phyloP scores from a whole-genome alignment of 352 stramenopile genomes.

The Phytopythium oedochilum region DNA sequence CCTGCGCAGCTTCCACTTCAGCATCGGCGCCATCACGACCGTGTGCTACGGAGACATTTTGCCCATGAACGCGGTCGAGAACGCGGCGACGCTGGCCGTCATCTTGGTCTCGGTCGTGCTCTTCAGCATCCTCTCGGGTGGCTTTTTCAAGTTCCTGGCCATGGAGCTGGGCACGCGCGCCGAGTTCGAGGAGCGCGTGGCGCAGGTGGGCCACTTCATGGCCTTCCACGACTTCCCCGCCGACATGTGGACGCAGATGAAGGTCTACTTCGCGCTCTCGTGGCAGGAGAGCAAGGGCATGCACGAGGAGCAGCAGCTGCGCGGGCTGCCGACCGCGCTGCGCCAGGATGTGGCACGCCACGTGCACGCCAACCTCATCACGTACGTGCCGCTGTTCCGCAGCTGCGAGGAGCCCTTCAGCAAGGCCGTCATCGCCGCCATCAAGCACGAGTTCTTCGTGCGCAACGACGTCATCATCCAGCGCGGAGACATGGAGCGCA shows the following conservation, averaged over 20 bases:
- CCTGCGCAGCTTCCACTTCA: conserved; percentile 56
- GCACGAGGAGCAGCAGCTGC: conserved; percentile 47
- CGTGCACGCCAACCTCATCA: conserved; percentile 56
- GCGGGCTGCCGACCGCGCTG: conserved; percentile 41
- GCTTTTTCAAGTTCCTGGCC: conserved; percentile 68
- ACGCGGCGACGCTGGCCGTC: conserved; percentile 36
- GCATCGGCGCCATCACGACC: conserved; percentile 71
- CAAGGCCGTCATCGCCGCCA: conserved; percentile 47
- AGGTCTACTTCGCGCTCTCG: conserved; percentile 64
- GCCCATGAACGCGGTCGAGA: conserved; percentile 61
- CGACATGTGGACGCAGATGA: conserved; percentile 63
- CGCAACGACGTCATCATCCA: conserved; percentile 74
- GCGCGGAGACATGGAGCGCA: conserved; percentile 48
- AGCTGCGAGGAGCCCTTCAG: conserved; percentile 54
- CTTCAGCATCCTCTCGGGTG: conserved; percentile 74
- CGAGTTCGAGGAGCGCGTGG: conserved; percentile 60
- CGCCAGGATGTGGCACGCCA: conserved; percentile 57
- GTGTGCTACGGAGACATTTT: conserved; percentile 71
- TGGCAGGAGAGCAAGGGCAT: conserved; percentile 70
- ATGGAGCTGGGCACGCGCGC: conserved; percentile 61
- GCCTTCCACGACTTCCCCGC: conserved; percentile 53
- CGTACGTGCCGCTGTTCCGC: conserved; percentile 55
- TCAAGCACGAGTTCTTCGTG: conserved; percentile 74
- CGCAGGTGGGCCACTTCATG: conserved; percentile 53
- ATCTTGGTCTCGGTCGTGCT: conserved; percentile 62